Evolutionary conservation across 2,329 filamentous ascomycete species (phyloP), one percentile per base, ranked within the genome.

Genomic region (Aspergillus ochraceoroseus): DNA sequence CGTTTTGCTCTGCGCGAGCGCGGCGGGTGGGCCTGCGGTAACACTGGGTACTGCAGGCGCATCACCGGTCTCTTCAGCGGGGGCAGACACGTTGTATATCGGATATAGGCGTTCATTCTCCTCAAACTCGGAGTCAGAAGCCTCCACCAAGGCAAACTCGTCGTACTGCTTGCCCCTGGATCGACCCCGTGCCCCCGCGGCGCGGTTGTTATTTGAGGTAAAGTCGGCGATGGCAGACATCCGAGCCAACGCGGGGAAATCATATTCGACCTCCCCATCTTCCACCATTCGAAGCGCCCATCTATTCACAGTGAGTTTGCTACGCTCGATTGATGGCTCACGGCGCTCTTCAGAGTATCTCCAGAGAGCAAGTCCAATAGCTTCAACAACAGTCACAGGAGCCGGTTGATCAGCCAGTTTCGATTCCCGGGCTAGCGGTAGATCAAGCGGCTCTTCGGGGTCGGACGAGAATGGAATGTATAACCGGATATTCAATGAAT

Each of bases 201-300:
- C 75, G 27, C 78, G 71, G 48, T 80, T 82, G 57, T 83, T 83
- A 62, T 82, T 83, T 2, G 76, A 80, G 0, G 79, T 80, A 53
- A 83, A 83, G 53, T 82, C 79, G 3, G 72, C 71, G 38, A 82
- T 70, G 1, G 76, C 73, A 48, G 74, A 71, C 14, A 72, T 75
- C 22, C 78, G 70, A 7, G 68, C 71, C 20, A 83, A 61, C 1
- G 79, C 70, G 4, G 79, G 78, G 47, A 83, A 83, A 53, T 83
- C 79, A 52, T 76, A 79, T 44, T 83, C 79, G 2, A 83, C 75
- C 53, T 83, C 79, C 4, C 76, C 79, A 51, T 82, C 79, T 50
- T 83, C 79, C 6, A 81, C 77, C 73, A 83, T 82, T n/a, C 79
- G 71, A 38, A 83, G 61, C 17, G 77, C 75, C 79, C 79, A 83